These are phyloP conservation scores for Prunus dulcis DNA, from an alignment of 306 rosid genomes.

Conservation along the genomic window DNA sequence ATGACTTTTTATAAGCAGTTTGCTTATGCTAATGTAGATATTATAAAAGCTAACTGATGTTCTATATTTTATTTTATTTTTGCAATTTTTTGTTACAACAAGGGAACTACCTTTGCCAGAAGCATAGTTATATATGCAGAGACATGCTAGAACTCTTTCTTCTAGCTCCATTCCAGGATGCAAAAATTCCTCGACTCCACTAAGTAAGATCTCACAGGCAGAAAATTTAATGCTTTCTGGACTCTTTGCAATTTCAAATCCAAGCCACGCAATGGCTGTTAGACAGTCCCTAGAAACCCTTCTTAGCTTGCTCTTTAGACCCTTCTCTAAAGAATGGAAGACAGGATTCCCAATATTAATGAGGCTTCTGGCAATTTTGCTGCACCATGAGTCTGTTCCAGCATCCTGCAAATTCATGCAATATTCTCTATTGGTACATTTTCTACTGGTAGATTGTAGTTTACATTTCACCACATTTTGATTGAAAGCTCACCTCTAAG, in stretches of 20 bases:
- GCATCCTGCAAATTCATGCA: constrained; percentile 55
- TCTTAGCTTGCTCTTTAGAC: constrained; percentile 51
- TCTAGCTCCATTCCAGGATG: constrained; percentile 78
- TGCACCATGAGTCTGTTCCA: constrained; percentile 68
- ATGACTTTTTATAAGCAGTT: neutral
- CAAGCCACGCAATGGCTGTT: constrained; percentile 72
- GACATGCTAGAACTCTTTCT: constrained; percentile 72
- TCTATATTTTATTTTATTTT: neutral
- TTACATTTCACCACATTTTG: neutral
- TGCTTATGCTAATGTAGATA: too few species aligned
- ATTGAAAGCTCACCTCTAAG: constrained; percentile 48
- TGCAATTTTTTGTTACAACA: neutral
- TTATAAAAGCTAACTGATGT: too few species aligned
- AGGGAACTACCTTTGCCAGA: constrained; percentile 67
- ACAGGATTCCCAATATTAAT: constrained; percentile 49
- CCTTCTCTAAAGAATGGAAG: constrained; percentile 58
- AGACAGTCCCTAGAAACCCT: constrained; percentile 66
- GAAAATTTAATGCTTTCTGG: constrained; percentile 49
- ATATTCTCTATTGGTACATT: constrained; percentile 14
- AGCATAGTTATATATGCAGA: constrained; percentile 67
- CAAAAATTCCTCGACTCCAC: constrained; percentile 63
- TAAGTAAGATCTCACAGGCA: constrained; percentile 58
- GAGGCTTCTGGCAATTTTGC: constrained; percentile 51
- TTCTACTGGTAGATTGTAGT: neutral
- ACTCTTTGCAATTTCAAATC: constrained; percentile 61